Percentiles rank a stretch among this genome's conserved stretches.
Evolutionary conservation across 176 grass and related monocot species (phyloP).

Genomic region (Oryza australiensis): DNA sequence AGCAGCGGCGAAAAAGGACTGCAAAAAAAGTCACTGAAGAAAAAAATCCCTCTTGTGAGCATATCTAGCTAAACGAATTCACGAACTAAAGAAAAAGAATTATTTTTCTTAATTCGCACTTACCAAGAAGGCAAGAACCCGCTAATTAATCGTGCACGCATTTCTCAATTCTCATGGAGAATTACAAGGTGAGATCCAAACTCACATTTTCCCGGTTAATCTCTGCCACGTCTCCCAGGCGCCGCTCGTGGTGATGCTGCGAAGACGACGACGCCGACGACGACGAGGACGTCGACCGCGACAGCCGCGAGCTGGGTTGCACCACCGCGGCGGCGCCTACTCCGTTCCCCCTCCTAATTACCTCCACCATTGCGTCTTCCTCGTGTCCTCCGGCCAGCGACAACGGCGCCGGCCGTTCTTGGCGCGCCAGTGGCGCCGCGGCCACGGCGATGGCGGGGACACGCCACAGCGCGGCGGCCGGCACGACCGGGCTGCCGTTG

Average conservation of each 20-base stretch:
- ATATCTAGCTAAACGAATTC: conserved; percentile 25
- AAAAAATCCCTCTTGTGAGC: conserved; percentile 10
- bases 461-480: conserved; percentile 48
- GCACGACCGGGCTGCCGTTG: conserved; percentile 58
- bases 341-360: conserved; percentile 25
- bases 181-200: conserved; percentile 93
- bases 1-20: conserved; percentile 16
- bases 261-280: conserved; percentile 47
- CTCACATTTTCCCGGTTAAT: conserved; percentile 62
- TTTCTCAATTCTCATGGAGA: background rate
- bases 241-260: conserved; percentile 52
- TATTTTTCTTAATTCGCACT: conserved; percentile 2
- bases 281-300: conserved; percentile 41
- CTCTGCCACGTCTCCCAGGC: conserved; percentile 30
- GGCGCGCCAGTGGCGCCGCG: conserved; percentile 21
- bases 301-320: conserved; percentile 19
- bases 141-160: conserved; percentile 9
- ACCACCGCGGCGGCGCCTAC: background rate
- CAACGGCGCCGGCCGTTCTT: conserved; percentile 40
- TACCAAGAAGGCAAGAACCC: background rate
- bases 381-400: conserved; percentile 30
- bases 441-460: conserved; percentile 33
- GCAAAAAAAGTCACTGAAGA: conserved; percentile 13
- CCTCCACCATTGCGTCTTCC: conserved; percentile 42
- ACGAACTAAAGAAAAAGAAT: conserved; percentile 21